Evolutionary conservation across 495 filamentous ascomycete species (phyloP).

Genomic region (Penicillium samsonianum): DNA sequence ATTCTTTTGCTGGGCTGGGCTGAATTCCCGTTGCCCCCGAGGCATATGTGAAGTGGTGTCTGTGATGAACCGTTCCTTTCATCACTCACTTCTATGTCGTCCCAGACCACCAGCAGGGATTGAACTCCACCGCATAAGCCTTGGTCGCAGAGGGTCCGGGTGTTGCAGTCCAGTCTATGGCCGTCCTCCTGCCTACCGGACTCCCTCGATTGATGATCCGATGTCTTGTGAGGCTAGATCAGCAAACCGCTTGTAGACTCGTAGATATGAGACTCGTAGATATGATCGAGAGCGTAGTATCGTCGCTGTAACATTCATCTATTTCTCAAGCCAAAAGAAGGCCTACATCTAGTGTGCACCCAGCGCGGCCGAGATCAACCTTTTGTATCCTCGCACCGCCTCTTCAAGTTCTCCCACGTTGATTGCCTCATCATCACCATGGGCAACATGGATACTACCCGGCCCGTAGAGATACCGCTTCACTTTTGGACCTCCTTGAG

Average conservation of each 20-base stretch:
- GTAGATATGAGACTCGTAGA: too few relatives aligned
- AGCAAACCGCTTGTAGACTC: conserved; percentile 7
- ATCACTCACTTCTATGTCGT: background rate
- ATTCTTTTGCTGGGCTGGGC: background rate
- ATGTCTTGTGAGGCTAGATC: too few relatives aligned
- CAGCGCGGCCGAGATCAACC: background rate
- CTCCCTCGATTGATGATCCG: background rate
- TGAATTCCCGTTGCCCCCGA: background rate
- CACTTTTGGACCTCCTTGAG: conserved; percentile 38
- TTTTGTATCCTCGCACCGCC: conserved; percentile 66
- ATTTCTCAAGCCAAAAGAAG: background rate
- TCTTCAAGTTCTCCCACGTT: conserved; percentile 61
- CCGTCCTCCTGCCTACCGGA: background rate
- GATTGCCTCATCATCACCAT: conserved; percentile 73
- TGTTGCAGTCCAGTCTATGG: background rate
- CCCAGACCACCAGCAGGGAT: background rate
- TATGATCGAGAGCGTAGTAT: background rate
- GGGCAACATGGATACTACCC: conserved; percentile 76
- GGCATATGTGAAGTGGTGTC: background rate
- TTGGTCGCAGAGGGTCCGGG: background rate
- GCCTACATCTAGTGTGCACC: background rate
- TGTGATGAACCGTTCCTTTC: background rate
- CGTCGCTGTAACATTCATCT: background rate
- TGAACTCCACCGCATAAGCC: background rate
- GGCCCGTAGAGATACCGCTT: conserved; percentile 80